These are phyloP conservation scores for Fusarium armeniacum DNA, from an alignment of 2,329 filamentous ascomycete genomes.

Conservation along the genomic window DNA sequence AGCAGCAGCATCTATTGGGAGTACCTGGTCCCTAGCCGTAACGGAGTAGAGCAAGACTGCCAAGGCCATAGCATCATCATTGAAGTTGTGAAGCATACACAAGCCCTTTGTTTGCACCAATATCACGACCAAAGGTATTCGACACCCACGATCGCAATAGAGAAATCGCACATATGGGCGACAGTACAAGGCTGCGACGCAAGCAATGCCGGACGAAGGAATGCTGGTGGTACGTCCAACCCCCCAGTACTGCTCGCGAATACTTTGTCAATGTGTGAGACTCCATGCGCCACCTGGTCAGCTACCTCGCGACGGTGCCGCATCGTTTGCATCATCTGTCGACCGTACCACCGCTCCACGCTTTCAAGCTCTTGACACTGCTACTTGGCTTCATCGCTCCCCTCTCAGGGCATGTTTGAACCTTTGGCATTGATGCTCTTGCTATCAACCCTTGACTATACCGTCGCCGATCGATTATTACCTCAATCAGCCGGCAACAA, in stretches of 20 bases:
- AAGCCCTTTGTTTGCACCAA: neutral
- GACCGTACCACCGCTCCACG: neutral
- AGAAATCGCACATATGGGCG: too few relatives aligned
- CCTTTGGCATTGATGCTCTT: neutral
- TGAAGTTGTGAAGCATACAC: neutral
- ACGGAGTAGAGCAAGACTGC: neutral
- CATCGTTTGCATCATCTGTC: neutral
- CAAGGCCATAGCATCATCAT: accelerated
- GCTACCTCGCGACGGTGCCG: neutral
- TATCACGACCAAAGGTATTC: accelerated
- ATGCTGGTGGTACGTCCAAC: neutral
- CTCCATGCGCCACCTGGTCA: neutral
- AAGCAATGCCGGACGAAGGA: neutral
- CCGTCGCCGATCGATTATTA: neutral
- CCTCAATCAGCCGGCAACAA: neutral
- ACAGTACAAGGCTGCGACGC: accelerated
- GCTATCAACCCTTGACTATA: accelerated
- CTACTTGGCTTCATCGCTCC: neutral
- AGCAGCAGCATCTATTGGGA: too few relatives aligned
- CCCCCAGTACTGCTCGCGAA: neutral
- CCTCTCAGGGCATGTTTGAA: neutral
- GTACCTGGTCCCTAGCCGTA: too few relatives aligned
- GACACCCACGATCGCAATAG: neutral
- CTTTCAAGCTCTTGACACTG: neutral
- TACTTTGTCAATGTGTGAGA: neutral